Evolutionary conservation across 331 rosid genomes (phyloP).

Genomic region (Pyracantha coccinea): DNA sequence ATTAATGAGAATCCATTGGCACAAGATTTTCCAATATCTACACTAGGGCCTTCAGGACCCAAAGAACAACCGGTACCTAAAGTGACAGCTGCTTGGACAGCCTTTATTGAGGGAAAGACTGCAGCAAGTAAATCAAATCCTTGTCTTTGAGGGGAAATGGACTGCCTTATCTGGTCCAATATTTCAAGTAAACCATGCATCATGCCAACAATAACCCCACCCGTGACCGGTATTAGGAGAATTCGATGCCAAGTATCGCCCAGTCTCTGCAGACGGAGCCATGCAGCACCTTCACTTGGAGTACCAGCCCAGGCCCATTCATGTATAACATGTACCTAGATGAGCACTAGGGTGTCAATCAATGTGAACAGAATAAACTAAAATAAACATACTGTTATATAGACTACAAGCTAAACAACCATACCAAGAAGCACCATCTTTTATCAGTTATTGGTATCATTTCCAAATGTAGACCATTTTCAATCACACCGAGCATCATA

Average conservation of each 20-base stretch:
- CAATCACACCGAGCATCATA: background rate
- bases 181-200: slow-evolving; percentile 93
- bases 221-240: slow-evolving; percentile 76
- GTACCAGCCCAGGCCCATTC: slow-evolving; percentile 99
- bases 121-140: slow-evolving; percentile 79
- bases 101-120: slow-evolving; percentile 73
- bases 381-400: background rate
- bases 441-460: background rate
- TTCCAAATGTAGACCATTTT: background rate
- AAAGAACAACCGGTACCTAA: slow-evolving; percentile 91
- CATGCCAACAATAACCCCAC: slow-evolving; percentile 93
- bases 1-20: slow-evolving; percentile 79
- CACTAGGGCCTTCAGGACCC: slow-evolving; percentile 99
- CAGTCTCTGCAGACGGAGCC: slow-evolving; percentile 88
- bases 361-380: slow-evolving; percentile 3
- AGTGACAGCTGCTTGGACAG: slow-evolving; percentile 85
- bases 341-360: slow-evolving; percentile 20
- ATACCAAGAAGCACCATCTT: background rate
- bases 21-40: slow-evolving; percentile 91
- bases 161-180: slow-evolving; percentile 68
- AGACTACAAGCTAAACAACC: background rate
- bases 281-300: slow-evolving; percentile 90
- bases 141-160: slow-evolving; percentile 56
- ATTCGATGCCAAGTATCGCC: slow-evolving; percentile 93
- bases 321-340: slow-evolving; percentile 78